A percentile compares a stretch with the other conserved stretches of the same genome.
phyloP scores from a whole-genome alignment of 1,139 yeast genomes.

The Debaryomyces robertsiae region DNA sequence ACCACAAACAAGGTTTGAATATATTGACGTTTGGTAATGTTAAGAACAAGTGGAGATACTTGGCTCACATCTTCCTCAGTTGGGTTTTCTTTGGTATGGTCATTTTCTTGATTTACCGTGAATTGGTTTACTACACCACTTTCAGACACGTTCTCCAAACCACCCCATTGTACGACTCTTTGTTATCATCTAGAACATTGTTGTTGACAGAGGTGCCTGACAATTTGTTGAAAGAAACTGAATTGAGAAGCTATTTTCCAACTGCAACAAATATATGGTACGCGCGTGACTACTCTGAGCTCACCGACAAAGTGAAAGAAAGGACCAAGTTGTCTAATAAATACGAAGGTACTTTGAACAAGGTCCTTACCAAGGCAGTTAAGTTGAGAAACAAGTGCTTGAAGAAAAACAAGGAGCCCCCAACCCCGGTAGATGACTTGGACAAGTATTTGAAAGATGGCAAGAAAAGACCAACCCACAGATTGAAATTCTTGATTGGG shows the following conservation, averaged over 20 bases:
- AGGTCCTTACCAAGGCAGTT: constrained; percentile 56
- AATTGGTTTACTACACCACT: constrained; percentile 65
- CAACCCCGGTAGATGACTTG: constrained; percentile 61
- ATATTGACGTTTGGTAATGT: constrained; percentile 66
- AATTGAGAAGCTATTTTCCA: constrained; percentile 60
- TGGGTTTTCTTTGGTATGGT: constrained; percentile 67
- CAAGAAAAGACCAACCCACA: constrained; percentile 72
- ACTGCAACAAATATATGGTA: constrained; percentile 62
- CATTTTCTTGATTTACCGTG: constrained; percentile 67
- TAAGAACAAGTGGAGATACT: constrained; percentile 57
- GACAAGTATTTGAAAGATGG: constrained; percentile 54
- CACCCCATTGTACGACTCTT: constrained; percentile 69
- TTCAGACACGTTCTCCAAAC: constrained; percentile 69
- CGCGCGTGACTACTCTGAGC: constrained; percentile 58
- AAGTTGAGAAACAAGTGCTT: constrained; percentile 56
- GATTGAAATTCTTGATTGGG: constrained; percentile 60
- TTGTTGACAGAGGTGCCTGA: constrained; percentile 64
- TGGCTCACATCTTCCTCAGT: constrained; percentile 72
- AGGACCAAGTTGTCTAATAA: constrained; percentile 55
- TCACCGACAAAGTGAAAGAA: constrained; percentile 55
- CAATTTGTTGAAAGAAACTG: constrained; percentile 49
- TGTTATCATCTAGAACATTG: constrained; percentile 66
- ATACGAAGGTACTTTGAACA: constrained; percentile 62
- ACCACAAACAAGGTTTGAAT: constrained; percentile 57
- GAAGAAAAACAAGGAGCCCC: constrained; percentile 55